These are phyloP conservation scores for Cucurbita pepo DNA, from an alignment of 306 rosid genomes.

Conservation along the genomic window DNA sequence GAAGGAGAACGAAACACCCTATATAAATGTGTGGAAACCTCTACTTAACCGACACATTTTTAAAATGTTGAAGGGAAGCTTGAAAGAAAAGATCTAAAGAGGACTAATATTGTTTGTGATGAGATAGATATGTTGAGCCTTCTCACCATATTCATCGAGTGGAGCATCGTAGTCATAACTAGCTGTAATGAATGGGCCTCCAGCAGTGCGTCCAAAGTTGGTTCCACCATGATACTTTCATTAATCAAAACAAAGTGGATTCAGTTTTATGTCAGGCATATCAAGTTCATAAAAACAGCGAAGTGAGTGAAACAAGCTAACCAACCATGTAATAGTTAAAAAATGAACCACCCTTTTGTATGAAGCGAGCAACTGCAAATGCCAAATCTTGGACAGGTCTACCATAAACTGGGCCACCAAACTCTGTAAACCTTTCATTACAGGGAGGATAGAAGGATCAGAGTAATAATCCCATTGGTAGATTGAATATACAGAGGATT, in stretches of 20 bases:
- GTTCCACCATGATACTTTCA: slow-evolving; percentile 97
- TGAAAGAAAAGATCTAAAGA: too few species aligned
- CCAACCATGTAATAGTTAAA: slow-evolving; percentile 91
- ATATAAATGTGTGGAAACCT: too few species aligned
- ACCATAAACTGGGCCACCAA: slow-evolving; percentile 58
- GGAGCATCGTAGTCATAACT: slow-evolving; percentile 97
- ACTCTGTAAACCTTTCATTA: slow-evolving; percentile 64
- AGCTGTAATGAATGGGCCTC: slow-evolving; percentile 89
- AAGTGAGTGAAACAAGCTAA: slow-evolving; percentile 11
- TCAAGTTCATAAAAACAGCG: background rate
- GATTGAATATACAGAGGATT: background rate
- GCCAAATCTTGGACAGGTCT: slow-evolving; percentile 94
- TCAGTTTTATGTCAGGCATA: slow-evolving; percentile 1
- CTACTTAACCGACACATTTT: too few species aligned
- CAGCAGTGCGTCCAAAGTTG: slow-evolving; percentile 91
- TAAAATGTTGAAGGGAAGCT: too few species aligned
- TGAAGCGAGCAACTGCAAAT: slow-evolving; percentile 83
- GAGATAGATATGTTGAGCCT: too few species aligned
- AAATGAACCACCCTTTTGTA: slow-evolving; percentile 72
- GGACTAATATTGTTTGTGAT: too few species aligned
- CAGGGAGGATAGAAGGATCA: background rate
- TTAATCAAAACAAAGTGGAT: background rate
- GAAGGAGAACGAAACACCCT: too few species aligned
- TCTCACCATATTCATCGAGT: slow-evolving; percentile 86
- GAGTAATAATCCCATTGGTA: slow-evolving; percentile 4